Percentiles rank a stretch among this genome's conserved stretches.
Evolutionary conservation across 352 stramenopile species (phyloP).

Genomic region (Globisporangium polare): DNA sequence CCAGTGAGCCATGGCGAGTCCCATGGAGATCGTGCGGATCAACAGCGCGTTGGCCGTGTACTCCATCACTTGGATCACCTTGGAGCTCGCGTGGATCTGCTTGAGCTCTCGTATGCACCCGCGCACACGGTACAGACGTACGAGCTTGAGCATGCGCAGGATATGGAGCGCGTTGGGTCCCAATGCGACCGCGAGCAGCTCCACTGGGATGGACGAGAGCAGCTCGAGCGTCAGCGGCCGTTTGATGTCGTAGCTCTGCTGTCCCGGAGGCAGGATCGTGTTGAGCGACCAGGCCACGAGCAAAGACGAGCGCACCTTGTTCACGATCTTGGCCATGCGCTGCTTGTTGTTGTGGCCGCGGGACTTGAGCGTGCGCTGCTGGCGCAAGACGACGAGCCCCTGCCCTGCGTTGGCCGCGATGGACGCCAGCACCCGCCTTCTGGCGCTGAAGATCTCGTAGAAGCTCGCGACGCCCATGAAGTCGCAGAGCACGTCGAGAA

Average conservation of each 20-base stretch:
- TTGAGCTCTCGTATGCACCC: conserved; percentile 47
- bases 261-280: conserved; percentile 37
- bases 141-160: conserved; percentile 44
- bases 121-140: conserved; percentile 49
- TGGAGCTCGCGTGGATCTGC: conserved; percentile 31
- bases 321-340: conserved; percentile 16
- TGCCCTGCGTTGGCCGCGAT: conserved; percentile 20
- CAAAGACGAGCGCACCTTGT: conserved; percentile 29
- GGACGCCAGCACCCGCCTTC: conserved; percentile 37
- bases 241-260: conserved; percentile 28
- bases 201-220: conserved; percentile 44
- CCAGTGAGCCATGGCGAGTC: conserved; percentile 49
- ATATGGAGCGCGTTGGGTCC: conserved; percentile 55
- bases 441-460: conserved; percentile 44
- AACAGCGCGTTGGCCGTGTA: conserved; percentile 55
- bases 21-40: conserved; percentile 38
- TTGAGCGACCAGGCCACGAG: conserved; percentile 59
- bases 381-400: conserved; percentile 20
- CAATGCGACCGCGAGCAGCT: conserved; percentile 36
- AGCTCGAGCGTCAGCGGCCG: conserved; percentile 41
- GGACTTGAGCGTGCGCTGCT: conserved; percentile 2
- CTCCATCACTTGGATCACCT: conserved; percentile 48
- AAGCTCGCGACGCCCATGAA: conserved; percentile 35
- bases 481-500: conserved; percentile 50
- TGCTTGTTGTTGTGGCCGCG: conserved; percentile 4